Percentiles rank a stretch among this genome's conserved stretches.
phyloP scores from a whole-genome alignment of 805 yeast species.

The Scheffersomyces stipitis region DNA sequence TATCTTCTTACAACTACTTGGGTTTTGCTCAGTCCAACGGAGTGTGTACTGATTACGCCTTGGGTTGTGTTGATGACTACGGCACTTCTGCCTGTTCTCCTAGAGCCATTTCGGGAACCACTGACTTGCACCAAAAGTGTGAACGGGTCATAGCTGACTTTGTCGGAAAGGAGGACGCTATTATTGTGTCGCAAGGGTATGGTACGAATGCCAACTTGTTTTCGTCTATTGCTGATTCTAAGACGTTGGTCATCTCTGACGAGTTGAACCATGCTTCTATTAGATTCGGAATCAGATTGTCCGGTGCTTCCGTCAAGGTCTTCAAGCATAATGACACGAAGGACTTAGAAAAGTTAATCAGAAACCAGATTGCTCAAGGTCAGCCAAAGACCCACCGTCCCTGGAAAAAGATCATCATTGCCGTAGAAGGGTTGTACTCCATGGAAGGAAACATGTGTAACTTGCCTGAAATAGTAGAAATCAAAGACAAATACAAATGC shows the following conservation, averaged over 20 bases:
- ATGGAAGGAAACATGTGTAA: constrained; percentile 92
- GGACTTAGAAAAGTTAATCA: constrained; percentile 68
- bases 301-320: constrained; percentile 91
- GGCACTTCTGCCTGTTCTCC: constrained; percentile 84
- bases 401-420: constrained; percentile 83
- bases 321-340: constrained; percentile 91
- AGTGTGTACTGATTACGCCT: constrained; percentile 77
- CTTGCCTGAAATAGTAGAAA: constrained; percentile 69
- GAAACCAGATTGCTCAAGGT: constrained; percentile 88
- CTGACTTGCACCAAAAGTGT: constrained; percentile 69
- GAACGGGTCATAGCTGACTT: constrained; percentile 80
- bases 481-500: constrained; percentile 83
- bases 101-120: constrained; percentile 70
- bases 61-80: constrained; percentile 58
- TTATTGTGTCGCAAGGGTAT: constrained; percentile 90
- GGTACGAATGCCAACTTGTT: constrained; percentile 92
- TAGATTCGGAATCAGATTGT: constrained; percentile 88
- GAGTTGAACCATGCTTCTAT: constrained; percentile 94
- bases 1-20: constrained; percentile 88
- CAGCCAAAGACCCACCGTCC: constrained; percentile 96
- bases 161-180: constrained; percentile 86
- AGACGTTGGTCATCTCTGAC: constrained; percentile 90
- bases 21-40: constrained; percentile 98
- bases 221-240: constrained; percentile 76
- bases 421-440: constrained; percentile 89